Conservation (phyloP, 148 eudicot species). For the Chenopodium suecicum region DNA sequence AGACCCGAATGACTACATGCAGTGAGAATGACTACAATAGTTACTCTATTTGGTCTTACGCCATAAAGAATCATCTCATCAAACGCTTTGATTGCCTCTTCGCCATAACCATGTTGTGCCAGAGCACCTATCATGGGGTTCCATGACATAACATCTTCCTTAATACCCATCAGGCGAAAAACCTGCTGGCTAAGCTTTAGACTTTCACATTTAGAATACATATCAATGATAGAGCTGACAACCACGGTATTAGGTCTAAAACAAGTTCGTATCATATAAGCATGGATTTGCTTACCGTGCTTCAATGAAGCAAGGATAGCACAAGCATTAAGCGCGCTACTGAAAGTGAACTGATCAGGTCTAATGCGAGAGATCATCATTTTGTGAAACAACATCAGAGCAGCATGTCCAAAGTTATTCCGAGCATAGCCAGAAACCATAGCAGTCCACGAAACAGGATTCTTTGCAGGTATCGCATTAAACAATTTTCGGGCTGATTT, state of each 20-base stretch:
- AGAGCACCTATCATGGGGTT: conserved; percentile 71
- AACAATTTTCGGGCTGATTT: conserved; percentile 59
- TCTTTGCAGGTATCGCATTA: conserved; percentile 68
- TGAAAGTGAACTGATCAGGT: conserved; percentile 71
- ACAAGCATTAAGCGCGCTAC: conserved; percentile 68
- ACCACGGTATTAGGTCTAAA: conserved; percentile 59
- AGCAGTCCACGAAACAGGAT: conserved; percentile 73
- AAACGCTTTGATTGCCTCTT: conserved; percentile 44
- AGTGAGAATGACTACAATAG: conserved; percentile 56
- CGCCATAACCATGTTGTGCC: conserved; percentile 70
- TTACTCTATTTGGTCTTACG: conserved; percentile 59
- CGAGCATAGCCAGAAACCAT: conserved; percentile 76
- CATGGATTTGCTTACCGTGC: conserved; percentile 75
- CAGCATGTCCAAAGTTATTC: conserved; percentile 45
- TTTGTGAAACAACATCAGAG: conserved; percentile 49
- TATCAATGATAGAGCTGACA: conserved; percentile 72
- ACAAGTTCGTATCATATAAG: conserved; percentile 41
- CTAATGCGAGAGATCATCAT: conserved; percentile 48
- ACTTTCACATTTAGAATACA: conserved; percentile 79
- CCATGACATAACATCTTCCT: conserved; percentile 58
- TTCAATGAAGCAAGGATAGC: conserved; percentile 44
- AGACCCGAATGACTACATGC: conserved; percentile 79
- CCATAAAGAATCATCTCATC: conserved; percentile 51
- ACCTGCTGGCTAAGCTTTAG: conserved; percentile 47
- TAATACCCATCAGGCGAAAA: conserved; percentile 45